Evolutionary conservation across 169 alveolate species (phyloP).

Genomic region (Plasmodium blacklocki): DNA sequence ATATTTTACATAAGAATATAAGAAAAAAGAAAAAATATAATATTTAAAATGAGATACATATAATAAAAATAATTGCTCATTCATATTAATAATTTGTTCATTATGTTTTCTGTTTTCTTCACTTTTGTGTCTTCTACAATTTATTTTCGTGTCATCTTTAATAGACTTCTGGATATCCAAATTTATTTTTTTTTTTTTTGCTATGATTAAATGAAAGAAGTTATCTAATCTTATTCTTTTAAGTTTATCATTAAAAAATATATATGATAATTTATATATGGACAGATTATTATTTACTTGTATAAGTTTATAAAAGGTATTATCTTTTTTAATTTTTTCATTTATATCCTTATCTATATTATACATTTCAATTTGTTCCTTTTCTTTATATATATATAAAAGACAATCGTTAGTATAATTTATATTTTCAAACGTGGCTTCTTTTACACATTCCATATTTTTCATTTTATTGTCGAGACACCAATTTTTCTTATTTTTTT

Average conservation of each 20-base stretch:
- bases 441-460: neutral
- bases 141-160: neutral
- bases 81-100: neutral
- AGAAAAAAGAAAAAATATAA: constrained; percentile 52
- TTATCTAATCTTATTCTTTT: constrained; percentile 52
- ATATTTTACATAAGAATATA: constrained; percentile 41
- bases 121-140: neutral
- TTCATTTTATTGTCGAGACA: neutral
- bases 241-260: constrained; percentile 43
- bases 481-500: neutral
- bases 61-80: constrained; percentile 40
- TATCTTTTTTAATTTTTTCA: constrained; percentile 36
- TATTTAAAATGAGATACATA: constrained; percentile 59
- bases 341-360: constrained; percentile 42
- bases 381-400: constrained; percentile 10
- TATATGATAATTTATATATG: constrained; percentile 52
- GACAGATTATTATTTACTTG: constrained; percentile 26
- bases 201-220: constrained; percentile 23
- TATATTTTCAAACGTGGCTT: neutral
- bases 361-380: constrained; percentile 3
- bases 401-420: constrained; percentile 22
- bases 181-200: neutral
- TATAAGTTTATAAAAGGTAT: neutral
- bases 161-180: neutral
- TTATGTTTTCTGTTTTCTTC: neutral